These are phyloP conservation scores for Paracoccidioides brasiliensis DNA, from an alignment of 2,329 filamentous ascomycete species.

Conservation along the genomic window DNA sequence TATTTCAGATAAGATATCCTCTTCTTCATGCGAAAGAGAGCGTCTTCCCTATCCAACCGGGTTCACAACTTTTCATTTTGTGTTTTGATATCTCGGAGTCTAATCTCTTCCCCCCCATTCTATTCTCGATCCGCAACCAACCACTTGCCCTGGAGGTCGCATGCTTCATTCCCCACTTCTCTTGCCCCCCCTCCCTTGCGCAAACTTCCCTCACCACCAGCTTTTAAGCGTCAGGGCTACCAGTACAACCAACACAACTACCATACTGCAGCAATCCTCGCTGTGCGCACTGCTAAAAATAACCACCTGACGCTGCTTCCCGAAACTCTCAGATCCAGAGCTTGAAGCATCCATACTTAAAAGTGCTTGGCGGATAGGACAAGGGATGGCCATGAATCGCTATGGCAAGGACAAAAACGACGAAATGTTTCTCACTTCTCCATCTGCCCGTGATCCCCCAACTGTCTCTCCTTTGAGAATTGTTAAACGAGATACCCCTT, in stretches of 20 bases:
- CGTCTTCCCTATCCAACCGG: too few species aligned
- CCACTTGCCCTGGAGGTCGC: neutral
- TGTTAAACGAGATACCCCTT: slow-evolving; percentile 60
- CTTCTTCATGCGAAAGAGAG: too few species aligned
- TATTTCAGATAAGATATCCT: neutral
- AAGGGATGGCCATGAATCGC: slow-evolving; percentile 29
- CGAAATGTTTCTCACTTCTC: slow-evolving; percentile 62
- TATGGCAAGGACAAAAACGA: slow-evolving; percentile 54
- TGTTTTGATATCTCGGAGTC: neutral
- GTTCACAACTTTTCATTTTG: too few species aligned
- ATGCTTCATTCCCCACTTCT: neutral
- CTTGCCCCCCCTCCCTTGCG: neutral
- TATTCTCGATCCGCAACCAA: neutral
- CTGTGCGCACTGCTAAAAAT: neutral
- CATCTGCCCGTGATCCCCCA: slow-evolving; percentile 50
- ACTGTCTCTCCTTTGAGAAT: slow-evolving; percentile 76
- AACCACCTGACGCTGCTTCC: neutral
- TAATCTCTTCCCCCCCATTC: neutral
- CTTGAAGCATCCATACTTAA: neutral
- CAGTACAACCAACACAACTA: neutral
- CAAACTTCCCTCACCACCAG: neutral
- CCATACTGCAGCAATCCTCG: neutral
- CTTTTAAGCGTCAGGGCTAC: neutral
- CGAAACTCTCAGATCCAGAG: neutral
- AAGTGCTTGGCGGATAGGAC: neutral